These are phyloP conservation scores for Chlorophyllum brunneum DNA, from an alignment of 768 basidiomycete genomes.

Conservation along the genomic window DNA sequence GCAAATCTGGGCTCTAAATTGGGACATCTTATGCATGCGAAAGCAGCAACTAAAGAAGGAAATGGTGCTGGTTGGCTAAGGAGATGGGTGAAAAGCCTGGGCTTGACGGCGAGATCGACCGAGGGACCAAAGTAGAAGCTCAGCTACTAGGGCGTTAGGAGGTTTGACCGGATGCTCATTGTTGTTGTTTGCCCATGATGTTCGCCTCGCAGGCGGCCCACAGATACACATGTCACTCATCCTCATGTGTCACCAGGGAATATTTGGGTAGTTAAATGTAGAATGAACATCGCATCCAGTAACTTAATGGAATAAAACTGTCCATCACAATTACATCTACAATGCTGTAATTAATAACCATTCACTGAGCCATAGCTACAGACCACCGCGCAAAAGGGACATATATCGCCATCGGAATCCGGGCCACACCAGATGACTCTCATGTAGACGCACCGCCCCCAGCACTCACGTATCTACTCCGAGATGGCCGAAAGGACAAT, in stretches of 20 bases:
- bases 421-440: conserved; percentile 81
- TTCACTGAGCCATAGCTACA: conserved; percentile 93
- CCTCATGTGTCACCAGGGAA: too few relatives aligned
- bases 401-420: conserved; percentile 88
- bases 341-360: conserved; percentile 49
- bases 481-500: conserved; percentile 54
- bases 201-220: too few relatives aligned
- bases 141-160: not conserved
- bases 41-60: conserved; percentile 33
- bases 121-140: not conserved
- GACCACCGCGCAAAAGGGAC: conserved; percentile 68
- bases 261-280: not conserved
- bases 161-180: not conserved
- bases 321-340: not conserved
- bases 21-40: conserved; percentile 25
- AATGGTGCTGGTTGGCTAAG: conserved; percentile 38
- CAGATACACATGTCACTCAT: too few relatives aligned
- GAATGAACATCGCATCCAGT: not conserved
- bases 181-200: not conserved
- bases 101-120: conserved; percentile 15
- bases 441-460: conserved; percentile 68
- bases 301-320: not conserved
- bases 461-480: conserved; percentile 55
- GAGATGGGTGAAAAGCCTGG: conserved; percentile 29
- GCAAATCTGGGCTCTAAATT: conserved; percentile 30